Conservation (phyloP, 2,329 filamentous ascomycete species). For the Aureobasidium sp. region DNA sequence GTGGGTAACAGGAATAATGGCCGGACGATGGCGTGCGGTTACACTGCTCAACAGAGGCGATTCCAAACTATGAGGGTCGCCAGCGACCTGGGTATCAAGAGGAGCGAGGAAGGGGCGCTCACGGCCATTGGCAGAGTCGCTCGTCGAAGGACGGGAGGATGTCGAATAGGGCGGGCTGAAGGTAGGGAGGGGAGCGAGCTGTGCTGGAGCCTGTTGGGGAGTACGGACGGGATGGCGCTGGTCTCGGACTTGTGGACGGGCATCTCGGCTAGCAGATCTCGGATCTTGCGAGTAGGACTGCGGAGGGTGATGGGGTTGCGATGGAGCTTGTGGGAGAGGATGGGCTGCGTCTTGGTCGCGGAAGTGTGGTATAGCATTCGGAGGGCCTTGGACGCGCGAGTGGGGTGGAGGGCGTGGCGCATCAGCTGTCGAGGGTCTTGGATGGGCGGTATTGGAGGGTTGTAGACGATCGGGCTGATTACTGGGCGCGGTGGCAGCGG, state of each 20-base stretch:
- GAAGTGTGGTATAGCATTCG: background rate
- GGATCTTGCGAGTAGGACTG: background rate
- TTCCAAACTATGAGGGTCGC: background rate
- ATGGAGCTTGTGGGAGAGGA: background rate
- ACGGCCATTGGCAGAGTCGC: background rate
- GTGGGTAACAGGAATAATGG: background rate
- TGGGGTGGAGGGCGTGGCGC: background rate
- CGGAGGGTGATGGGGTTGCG: background rate
- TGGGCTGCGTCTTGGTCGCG: background rate
- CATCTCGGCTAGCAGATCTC: background rate
- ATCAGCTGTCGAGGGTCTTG: conserved; percentile 1
- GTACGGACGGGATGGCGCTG: background rate
- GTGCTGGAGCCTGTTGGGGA: background rate
- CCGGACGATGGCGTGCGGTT: background rate
- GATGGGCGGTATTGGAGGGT: background rate
- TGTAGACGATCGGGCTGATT: background rate
- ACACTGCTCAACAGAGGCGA: conserved; percentile 2
- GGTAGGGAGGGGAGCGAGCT: background rate
- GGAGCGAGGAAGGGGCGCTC: background rate
- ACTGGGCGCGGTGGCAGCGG: background rate
- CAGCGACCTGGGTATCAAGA: background rate
- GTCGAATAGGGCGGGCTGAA: background rate
- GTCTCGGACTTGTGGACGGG: background rate
- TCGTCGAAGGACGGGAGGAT: conserved; percentile 2
- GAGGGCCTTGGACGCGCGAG: background rate